Base-by-base conservation (phyloP, 306 rosid species). In the Vigna angularis region DNA sequence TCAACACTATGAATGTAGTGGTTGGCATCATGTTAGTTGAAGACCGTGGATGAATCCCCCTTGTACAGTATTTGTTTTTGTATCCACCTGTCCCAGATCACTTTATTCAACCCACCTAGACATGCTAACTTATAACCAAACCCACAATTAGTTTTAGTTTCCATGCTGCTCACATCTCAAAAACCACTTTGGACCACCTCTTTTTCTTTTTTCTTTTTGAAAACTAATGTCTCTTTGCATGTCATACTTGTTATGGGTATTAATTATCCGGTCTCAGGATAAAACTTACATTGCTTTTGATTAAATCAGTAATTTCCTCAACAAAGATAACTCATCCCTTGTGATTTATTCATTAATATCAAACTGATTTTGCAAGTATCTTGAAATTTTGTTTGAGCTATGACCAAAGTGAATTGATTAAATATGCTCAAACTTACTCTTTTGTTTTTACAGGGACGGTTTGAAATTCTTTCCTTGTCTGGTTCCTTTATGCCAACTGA, bases 401-500 rank as follows among this genome's bases (percentile, higher is more conserved):
- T 71, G 77, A 16, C 78, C 53, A 20, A 28, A 49, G 49, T 45
- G 28, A 56, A 55, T 75, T 34, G 24, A 20, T 9, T 67, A 56
- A 75, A 10, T 64, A 63, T 49, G 17, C 74, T 71, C 40, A 65
- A 56, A 36, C 51, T 64, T 75, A 28, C 2, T 40, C 48, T 69
- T 49, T 59, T 77, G 32, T 26, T 83, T 79, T 79, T 69, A 53
- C 86, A 93, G 97, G 97, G 96, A 67, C 93, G 91, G 51, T 93
- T 90, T 77, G 97, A 93, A 88, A 93, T 93, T 75, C 97, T 93
- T 82, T 90, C 97, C 32, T 82, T 93, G 87, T 90, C 92, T 42
- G 97, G 97, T 61, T 93, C 97, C 30, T 93, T 72, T 77, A 93
- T 93, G 88, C 92, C 97, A 16, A 93, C 88, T 36, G 96, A 93